phyloP scores from a whole-genome alignment of 192 early-diverging fungal genomes.

The Obelidium mucronatum region DNA sequence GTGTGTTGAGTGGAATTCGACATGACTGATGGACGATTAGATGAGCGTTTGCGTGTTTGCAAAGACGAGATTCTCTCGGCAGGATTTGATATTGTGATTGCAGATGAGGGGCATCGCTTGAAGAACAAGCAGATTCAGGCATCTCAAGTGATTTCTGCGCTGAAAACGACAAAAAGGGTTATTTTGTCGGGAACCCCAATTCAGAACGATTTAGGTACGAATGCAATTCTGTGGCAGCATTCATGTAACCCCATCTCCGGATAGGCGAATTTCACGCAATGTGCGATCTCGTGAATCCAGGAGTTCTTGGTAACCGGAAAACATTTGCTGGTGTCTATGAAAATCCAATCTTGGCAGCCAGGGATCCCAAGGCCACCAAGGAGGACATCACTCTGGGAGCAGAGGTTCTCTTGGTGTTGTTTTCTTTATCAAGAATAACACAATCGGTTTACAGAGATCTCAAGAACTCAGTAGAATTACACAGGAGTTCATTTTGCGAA shows the following conservation, averaged over 20 bases:
- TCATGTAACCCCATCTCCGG: no score
- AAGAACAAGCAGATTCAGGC: conserved; percentile 50
- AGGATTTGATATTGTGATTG: conserved; percentile 49
- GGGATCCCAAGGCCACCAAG: conserved; percentile 32
- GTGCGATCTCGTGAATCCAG: conserved; percentile 80
- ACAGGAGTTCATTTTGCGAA: conserved; percentile 64
- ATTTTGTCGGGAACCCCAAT: conserved; percentile 61
- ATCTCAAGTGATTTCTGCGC: conserved; percentile 27
- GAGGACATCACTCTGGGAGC: conserved; percentile 41
- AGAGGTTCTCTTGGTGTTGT: conserved; percentile 3
- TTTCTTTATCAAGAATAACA: background rate
- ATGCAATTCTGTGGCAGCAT: no score
- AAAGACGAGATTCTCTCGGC: conserved; percentile 18
- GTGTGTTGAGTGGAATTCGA: background rate
- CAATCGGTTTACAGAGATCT: conserved; percentile 5
- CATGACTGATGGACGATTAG: conserved; percentile 19
- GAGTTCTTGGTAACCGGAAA: conserved; percentile 38
- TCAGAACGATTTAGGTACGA: conserved; percentile 48
- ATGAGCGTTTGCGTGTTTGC: conserved; percentile 36
- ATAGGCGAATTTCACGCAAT: conserved; percentile 78
- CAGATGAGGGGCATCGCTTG: conserved; percentile 60
- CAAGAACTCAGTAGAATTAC: conserved; percentile 48
- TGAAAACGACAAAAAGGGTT: conserved; percentile 42
- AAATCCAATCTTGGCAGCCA: conserved; percentile 43
- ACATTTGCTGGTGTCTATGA: conserved; percentile 50